Evolutionary conservation across 345 rosid species (phyloP).

Genomic region (Salix koriyanagi): DNA sequence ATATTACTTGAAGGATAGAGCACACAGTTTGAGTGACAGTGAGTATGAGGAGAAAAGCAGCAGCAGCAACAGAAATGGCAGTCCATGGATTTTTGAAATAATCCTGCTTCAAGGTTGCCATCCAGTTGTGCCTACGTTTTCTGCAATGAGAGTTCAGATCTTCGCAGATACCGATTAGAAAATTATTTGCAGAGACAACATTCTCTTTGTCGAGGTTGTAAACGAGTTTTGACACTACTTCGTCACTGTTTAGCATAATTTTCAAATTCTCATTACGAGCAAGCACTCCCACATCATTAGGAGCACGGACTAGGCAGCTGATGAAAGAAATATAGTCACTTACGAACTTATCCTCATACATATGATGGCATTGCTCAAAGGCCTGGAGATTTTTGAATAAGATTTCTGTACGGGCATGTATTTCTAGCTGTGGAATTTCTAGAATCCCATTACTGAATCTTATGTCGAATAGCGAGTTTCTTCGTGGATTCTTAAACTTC

Average conservation of each 20-base stretch:
- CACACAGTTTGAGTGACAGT: conserved; percentile 10
- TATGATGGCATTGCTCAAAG: conserved; percentile 15
- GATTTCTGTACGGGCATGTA: neutral
- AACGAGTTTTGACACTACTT: neutral
- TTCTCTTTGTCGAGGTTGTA: too few species aligned
- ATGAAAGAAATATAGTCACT: neutral
- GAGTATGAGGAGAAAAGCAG: neutral
- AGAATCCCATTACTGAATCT: conserved; percentile 16
- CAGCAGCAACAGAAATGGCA: conserved; percentile 7
- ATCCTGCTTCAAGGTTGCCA: conserved; percentile 1
- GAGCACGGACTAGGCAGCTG: neutral
- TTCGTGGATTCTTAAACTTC: neutral
- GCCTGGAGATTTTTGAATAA: conserved; percentile 11
- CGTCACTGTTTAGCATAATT: neutral
- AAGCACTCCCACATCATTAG: conserved; percentile 11
- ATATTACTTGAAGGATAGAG: neutral
- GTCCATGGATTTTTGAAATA: conserved; percentile 27
- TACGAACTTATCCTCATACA: neutral
- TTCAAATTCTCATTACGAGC: neutral
- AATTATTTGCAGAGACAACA: neutral
- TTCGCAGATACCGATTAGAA: accelerated
- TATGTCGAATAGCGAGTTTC: neutral
- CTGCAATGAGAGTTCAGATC: neutral
- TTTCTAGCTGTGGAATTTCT: neutral
- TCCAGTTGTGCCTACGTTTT: conserved; percentile 17